Evolutionary conservation across 2,329 filamentous ascomycete genomes (phyloP), one percentile per base, ranked within the genome.

Genomic region (Alternaria arborescens): DNA sequence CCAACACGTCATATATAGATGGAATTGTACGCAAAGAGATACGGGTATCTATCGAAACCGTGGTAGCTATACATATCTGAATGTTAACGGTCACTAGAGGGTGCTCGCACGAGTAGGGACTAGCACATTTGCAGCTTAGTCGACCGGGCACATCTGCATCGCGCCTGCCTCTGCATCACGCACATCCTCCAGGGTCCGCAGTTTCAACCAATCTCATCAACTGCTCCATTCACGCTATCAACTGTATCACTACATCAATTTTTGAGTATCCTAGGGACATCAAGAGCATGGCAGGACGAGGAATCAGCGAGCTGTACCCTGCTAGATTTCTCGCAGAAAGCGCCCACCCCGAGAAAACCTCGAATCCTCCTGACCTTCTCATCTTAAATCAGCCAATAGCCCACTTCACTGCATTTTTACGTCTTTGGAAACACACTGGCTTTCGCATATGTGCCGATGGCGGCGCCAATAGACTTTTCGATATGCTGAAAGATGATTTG

Each of bases 401-500:
- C 74, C 76, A 75, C 71, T 87, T 67, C 82, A 84, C 85, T 76
- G 82, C 80, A 12, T 81, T 85, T 63, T 70, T 77, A 30, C 76
- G 78, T 11, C 73, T 85, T 12, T 84, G 83, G 80, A 71, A 73
- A 26, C 81, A 83, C 63, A 89, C 91, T 53, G 82, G 80, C 22
- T 85, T 89, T 62, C 87, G 86, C 24, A 84, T 98, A 54, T 97
- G 93, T 60, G 95, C 93, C 28, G 95, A 99, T 80, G 95, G 94
- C 56, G 95, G 93, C 24, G 94, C 94, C 46, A 97, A 98, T 74
- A 85, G 88, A 38, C 84, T 97, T 20, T 84, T 85, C 66, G 78
- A 87, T 66, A 81, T 83, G 65, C 79, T 84, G 65, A 58, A 71
- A 26, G 73, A 70, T 18, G 64, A 64, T 8, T 55, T 70, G 34